Conservation (phyloP, 768 basidiomycete genomes). For the Leccinum variicolor region DNA sequence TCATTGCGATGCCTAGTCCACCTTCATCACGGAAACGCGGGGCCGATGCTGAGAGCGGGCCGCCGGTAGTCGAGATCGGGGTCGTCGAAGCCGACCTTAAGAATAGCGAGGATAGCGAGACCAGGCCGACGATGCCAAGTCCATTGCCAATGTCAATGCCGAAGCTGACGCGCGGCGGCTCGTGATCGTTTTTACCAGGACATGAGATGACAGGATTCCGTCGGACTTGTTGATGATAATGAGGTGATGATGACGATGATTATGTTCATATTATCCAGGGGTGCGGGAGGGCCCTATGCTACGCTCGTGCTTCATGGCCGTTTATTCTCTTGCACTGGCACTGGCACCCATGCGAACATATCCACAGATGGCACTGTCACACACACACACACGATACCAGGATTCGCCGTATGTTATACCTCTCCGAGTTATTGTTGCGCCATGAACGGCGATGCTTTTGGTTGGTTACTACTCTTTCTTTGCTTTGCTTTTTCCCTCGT, state of each 20-base stretch:
- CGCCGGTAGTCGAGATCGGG: conserved; percentile 35
- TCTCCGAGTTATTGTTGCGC: neutral
- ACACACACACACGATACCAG: neutral
- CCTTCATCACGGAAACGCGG: conserved; percentile 1
- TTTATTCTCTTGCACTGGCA: neutral
- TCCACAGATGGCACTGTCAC: neutral
- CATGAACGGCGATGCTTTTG: neutral
- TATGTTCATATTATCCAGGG: neutral
- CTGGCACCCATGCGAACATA: neutral
- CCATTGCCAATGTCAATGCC: neutral
- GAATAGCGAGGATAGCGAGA: neutral
- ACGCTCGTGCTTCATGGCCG: neutral
- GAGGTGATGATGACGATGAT: neutral
- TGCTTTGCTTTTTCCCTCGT: neutral
- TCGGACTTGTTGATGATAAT: neutral
- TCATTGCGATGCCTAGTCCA: conserved; percentile 42
- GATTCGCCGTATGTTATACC: neutral
- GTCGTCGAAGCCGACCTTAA: conserved; percentile 18
- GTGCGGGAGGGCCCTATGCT: neutral
- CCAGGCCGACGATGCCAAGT: neutral
- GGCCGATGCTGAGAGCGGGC: conserved; percentile 19
- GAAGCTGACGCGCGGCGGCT: neutral
- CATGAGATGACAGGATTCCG: neutral
- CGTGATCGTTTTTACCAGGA: neutral
- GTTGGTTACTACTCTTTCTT: neutral